These are phyloP conservation scores for Ogataea trehaloabstinens DNA, from an alignment of 805 yeast species.

Conservation along the genomic window DNA sequence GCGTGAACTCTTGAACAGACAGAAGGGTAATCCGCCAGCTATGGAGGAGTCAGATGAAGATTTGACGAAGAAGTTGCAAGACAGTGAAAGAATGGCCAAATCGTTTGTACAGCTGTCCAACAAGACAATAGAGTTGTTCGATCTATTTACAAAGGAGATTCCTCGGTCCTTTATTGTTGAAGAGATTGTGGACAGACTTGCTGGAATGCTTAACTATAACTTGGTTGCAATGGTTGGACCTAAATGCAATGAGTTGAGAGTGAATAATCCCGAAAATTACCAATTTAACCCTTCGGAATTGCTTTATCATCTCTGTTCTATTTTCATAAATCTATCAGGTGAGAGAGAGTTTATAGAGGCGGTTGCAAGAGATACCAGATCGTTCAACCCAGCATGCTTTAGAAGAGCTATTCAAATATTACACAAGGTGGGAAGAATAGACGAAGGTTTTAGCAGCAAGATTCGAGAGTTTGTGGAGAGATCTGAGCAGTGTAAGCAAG, in stretches of 20 bases:
- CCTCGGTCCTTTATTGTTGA: constrained; percentile 83
- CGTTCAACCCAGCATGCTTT: constrained; percentile 68
- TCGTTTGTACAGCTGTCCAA: constrained; percentile 81
- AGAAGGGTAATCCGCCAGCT: constrained; percentile 31
- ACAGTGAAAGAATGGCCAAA: constrained; percentile 73
- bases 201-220: constrained; percentile 94
- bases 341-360: constrained; percentile 71
- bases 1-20: constrained; percentile 55
- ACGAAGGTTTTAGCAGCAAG: constrained; percentile 46
- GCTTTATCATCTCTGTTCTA: constrained; percentile 65
- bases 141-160: constrained; percentile 78
- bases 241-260: constrained; percentile 84
- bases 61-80: constrained; percentile 49
- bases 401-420: constrained; percentile 69
- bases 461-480: constrained; percentile 56
- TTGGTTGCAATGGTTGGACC: constrained; percentile 94
- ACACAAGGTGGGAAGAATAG: constrained; percentile 50
- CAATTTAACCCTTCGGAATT: constrained; percentile 77
- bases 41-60: constrained; percentile 61
- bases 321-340: constrained; percentile 68
- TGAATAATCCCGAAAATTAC: constrained; percentile 76
- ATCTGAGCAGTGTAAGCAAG: constrained; percentile 59
- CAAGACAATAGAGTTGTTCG: constrained; percentile 76
- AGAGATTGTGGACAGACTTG: constrained; percentile 90
- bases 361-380: constrained; percentile 88